A percentile compares a stretch with the other conserved stretches of the same genome.
Conservation (phyloP, 2,329 filamentous ascomycete species). For the Pseudonectria buxi region DNA sequence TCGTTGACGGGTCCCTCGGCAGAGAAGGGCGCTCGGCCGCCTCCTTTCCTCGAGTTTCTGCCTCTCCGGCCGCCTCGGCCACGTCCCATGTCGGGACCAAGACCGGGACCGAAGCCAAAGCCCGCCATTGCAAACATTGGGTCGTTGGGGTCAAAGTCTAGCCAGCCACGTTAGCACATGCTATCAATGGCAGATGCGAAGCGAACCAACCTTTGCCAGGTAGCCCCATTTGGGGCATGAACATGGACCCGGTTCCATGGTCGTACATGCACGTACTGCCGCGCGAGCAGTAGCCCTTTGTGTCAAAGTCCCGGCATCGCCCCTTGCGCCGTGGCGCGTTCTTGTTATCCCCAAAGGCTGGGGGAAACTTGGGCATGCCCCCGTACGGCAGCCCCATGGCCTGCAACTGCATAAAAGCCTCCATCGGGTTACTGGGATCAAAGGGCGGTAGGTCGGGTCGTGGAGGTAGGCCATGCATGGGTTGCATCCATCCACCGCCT, state of each 20-base stretch:
- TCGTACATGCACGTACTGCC: conserved; percentile 63
- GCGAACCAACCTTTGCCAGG: conserved; percentile 22
- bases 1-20: conserved; percentile 57
- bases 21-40: conserved; percentile 53
- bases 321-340: conserved; percentile 32
- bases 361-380: conserved; percentile 34
- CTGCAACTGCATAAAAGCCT: conserved; percentile 56
- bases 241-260: conserved; percentile 51
- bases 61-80: conserved; percentile 32
- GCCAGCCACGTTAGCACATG: conserved; percentile 7
- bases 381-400: conserved; percentile 42
- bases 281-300: conserved; percentile 63
- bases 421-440: conserved; percentile 55
- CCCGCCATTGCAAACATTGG: conserved; percentile 19
- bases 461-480: conserved; percentile 11
- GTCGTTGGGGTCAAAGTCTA: conserved; percentile 30
- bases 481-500: conserved; percentile 9
- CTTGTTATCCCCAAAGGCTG: conserved; percentile 16
- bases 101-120: conserved; percentile 16
- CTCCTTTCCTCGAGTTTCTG: conserved; percentile 24
- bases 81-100: conserved; percentile 19
- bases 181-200: neutral
- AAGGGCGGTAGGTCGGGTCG: conserved; percentile 37
- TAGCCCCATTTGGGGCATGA: conserved; percentile 22
- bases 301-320: conserved; percentile 65